Percentiles rank a stretch among this genome's conserved stretches.
phyloP scores from a whole-genome alignment of 345 rosid species.

The Corymbia maculata region DNA sequence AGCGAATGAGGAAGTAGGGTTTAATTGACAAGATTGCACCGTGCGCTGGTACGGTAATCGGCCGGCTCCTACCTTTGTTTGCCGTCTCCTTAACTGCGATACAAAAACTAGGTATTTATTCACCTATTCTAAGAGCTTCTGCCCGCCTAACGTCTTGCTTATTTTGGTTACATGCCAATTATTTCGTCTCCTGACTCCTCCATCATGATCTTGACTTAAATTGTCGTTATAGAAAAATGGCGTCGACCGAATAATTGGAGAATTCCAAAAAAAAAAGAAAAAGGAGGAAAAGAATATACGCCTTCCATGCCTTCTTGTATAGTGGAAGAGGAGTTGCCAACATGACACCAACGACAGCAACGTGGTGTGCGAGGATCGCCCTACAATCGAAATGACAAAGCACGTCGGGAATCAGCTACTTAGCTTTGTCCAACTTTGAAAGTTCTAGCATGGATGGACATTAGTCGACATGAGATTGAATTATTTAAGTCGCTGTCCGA shows the following conservation, averaged over 20 bases:
- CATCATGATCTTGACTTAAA: background rate
- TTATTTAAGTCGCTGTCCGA: background rate
- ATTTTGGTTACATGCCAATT: background rate
- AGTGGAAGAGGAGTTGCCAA: background rate
- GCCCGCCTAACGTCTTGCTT: background rate
- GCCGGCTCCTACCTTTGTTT: background rate
- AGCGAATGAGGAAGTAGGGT: too few species aligned
- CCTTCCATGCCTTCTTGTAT: background rate
- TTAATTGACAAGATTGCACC: background rate
- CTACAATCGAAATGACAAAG: background rate
- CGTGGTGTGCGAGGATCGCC: background rate
- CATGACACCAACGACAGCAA: background rate
- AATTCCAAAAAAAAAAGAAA: background rate
- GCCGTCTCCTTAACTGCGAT: background rate
- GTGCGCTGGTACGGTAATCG: background rate
- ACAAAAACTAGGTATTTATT: background rate
- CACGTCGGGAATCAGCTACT: background rate
- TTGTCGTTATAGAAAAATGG: background rate
- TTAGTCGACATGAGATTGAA: background rate
- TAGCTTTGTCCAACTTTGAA: background rate
- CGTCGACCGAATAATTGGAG: background rate
- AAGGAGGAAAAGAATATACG: background rate
- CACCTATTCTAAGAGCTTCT: background rate
- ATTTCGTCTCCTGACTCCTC: background rate
- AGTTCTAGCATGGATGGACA: background rate